A percentile compares a stretch with the other conserved stretches of the same genome.
Evolutionary conservation across 148 eudicot species (phyloP).

Genomic region (Amaranthus cruentus): DNA sequence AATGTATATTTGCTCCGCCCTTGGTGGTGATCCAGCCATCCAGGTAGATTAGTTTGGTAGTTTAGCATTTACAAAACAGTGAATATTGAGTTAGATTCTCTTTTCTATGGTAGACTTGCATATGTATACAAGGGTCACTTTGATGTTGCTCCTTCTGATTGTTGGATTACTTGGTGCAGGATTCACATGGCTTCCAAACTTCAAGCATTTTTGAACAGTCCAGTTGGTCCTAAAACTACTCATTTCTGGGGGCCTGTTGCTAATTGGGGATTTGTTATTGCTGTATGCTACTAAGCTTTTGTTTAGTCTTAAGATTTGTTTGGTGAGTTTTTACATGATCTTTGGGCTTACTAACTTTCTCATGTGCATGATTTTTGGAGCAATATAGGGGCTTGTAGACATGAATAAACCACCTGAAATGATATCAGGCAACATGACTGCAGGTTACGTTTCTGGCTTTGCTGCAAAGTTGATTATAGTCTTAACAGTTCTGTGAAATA

Average conservation of each 20-base stretch:
- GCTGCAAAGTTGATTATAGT: not conserved
- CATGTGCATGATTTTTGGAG: constrained; percentile 9
- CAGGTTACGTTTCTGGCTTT: constrained; percentile 36
- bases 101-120: no score
- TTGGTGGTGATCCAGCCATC: no score
- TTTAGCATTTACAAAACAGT: no score
- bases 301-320: not conserved
- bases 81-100: no score
- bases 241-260: constrained; percentile 91
- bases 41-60: no score
- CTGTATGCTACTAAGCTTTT: constrained; percentile 38
- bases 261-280: constrained; percentile 78
- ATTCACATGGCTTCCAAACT: constrained; percentile 54
- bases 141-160: no score
- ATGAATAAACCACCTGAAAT: constrained; percentile 89
- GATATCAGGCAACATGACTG: constrained; percentile 94
- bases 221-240: constrained; percentile 87
- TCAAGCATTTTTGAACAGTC: constrained; percentile 72
- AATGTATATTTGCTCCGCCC: no score
- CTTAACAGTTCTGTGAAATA: not conserved
- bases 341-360: constrained; percentile 1
- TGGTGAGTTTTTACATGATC: not conserved
- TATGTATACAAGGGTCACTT: no score
- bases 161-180: constrained; percentile 13
- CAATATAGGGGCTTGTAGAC: constrained; percentile 76